Percentiles rank a stretch among this genome's conserved stretches.
These are phyloP conservation scores for Quillaja saponaria DNA, from an alignment of 306 rosid species.

Conservation along the genomic window DNA sequence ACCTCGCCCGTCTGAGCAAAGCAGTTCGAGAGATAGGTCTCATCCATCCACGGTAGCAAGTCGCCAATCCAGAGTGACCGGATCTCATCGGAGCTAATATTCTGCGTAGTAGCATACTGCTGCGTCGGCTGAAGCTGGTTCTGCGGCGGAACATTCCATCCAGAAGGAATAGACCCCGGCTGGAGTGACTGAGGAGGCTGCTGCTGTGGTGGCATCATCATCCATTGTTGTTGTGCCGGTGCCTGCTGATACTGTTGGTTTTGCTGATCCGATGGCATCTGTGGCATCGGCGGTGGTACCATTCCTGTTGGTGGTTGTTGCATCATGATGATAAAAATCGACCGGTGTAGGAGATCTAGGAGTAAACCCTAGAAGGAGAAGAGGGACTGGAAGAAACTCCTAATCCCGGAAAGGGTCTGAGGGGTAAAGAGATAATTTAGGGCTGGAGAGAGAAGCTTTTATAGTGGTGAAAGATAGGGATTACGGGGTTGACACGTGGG, in stretches of 20 bases:
- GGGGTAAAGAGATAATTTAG: background rate
- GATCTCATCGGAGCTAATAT: constrained; percentile 41
- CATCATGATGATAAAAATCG: constrained; percentile 40
- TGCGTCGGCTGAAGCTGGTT: constrained; percentile 32
- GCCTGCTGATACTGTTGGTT: constrained; percentile 30
- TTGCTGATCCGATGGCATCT: constrained; percentile 35
- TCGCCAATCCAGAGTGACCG: constrained; percentile 76
- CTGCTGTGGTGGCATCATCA: constrained; percentile 41
- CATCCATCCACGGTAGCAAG: constrained; percentile 72
- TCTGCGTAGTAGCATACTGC: constrained; percentile 31
- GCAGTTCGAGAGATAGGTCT: constrained; percentile 45
- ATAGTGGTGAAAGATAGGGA: background rate
- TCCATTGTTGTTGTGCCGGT: constrained; percentile 44
- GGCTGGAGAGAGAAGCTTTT: background rate
- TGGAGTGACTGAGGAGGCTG: constrained; percentile 23
- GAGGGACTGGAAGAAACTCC: background rate
- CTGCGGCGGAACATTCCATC: constrained; percentile 31
- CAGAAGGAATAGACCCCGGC: constrained; percentile 29
- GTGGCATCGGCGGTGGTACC: constrained; percentile 29
- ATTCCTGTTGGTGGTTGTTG: constrained; percentile 43
- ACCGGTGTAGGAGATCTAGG: background rate
- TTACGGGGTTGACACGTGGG: constrained; percentile 21
- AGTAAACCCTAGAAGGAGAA: constrained; percentile 20
- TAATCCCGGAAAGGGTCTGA: too few relatives aligned
- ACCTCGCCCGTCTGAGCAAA: constrained; percentile 63